A percentile compares a stretch with the other conserved stretches of the same genome.
Evolutionary conservation across 2,329 filamentous ascomycete genomes (phyloP).

Genomic region (Sporothrix inflata): DNA sequence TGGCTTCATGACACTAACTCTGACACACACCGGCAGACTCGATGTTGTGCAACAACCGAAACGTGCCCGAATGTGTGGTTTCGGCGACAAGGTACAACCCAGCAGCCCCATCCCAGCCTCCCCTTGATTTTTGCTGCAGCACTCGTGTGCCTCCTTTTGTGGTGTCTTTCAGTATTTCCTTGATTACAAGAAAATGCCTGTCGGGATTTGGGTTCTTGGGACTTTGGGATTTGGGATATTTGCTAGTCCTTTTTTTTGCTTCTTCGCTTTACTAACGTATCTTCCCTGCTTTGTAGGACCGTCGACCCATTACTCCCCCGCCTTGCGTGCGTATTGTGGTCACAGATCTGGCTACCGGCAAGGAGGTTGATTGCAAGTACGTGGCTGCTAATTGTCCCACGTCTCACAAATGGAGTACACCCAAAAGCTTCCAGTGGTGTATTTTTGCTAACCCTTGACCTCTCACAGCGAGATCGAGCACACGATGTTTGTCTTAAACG

Average conservation of each 20-base stretch:
- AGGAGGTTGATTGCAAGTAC: conserved; percentile 83
- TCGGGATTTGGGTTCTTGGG: neutral
- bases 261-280: neutral
- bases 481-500: conserved; percentile 62
- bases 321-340: conserved; percentile 87
- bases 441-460: conserved; percentile 27
- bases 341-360: conserved; percentile 71
- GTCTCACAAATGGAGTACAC: neutral
- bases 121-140: conserved; percentile 1
- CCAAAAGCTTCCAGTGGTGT: neutral
- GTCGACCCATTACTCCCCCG: conserved; percentile 91
- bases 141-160: neutral
- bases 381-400: conserved; percentile 38
- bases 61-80: conserved; percentile 96
- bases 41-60: conserved; percentile 88
- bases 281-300: conserved; percentile 63
- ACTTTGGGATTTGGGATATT: too few species aligned
- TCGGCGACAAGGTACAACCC: conserved; percentile 84
- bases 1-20: conserved; percentile 24
- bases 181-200: neutral
- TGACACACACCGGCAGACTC: conserved; percentile 53
- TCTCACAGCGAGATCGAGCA: conserved; percentile 60
- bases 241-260: neutral
- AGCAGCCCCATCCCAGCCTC: conserved; percentile 22
- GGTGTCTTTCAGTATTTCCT: conserved; percentile 13